A percentile compares a stretch with the other conserved stretches of the same genome.
Conservation (phyloP, 345 rosid genomes). For the Sisymbrium irio region DNA sequence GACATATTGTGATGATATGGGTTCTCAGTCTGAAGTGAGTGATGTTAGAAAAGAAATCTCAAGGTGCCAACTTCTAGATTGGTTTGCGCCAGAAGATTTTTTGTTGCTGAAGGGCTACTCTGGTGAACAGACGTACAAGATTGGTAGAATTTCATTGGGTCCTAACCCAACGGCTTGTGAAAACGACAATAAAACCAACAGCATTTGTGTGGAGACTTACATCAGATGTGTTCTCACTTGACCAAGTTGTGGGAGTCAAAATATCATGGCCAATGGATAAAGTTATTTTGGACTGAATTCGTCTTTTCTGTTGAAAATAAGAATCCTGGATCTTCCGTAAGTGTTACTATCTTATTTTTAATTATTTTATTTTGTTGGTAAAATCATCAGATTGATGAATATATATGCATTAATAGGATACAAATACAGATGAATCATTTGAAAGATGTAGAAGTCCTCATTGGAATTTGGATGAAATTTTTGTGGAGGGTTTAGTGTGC, state of each 20-base stretch:
- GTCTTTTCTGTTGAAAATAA: no score
- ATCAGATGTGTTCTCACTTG: not conserved
- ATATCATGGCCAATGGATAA: not conserved
- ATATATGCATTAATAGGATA: not conserved
- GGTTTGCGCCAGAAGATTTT: not conserved
- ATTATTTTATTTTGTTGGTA: no score
- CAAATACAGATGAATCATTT: not conserved
- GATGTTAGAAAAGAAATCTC: not conserved
- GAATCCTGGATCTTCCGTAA: no score
- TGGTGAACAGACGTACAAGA: not conserved
- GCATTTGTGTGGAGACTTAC: not conserved
- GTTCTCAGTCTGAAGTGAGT: no score
- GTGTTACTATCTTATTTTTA: no score
- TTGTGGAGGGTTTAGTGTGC: not conserved
- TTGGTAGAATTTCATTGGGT: no score
- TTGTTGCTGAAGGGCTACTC: not conserved
- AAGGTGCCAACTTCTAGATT: not conserved
- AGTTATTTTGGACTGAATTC: not conserved
- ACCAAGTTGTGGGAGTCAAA: not conserved
- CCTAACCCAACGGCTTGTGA: not conserved
- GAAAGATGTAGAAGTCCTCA: not conserved
- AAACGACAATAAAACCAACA: not conserved
- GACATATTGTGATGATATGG: no score
- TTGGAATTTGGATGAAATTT: not conserved
- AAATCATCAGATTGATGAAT: no score